Percentiles rank a stretch among this genome's conserved stretches.
phyloP scores from a whole-genome alignment of 1,139 yeast species.

The Magnusiomyces suaveolens region DNA sequence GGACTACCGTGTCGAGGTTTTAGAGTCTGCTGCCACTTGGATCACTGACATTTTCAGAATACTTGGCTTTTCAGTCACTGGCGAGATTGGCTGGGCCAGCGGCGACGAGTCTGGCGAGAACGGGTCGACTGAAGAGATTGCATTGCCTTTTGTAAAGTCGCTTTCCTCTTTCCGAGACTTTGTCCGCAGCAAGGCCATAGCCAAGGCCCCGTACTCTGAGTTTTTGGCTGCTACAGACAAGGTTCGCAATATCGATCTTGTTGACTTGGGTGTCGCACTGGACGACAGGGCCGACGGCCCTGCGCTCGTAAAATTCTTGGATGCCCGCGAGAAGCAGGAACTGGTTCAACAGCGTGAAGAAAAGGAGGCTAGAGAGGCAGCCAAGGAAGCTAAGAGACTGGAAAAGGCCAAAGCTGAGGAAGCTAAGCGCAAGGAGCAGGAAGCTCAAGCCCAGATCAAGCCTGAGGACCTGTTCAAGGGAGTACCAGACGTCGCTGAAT shows the following conservation, averaged over 20 bases:
- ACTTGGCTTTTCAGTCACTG: slow-evolving; percentile 64
- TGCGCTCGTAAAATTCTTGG: slow-evolving; percentile 74
- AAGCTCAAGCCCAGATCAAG: slow-evolving; percentile 57
- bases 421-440: slow-evolving; percentile 53
- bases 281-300: slow-evolving; percentile 81
- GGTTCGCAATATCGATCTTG: slow-evolving; percentile 53
- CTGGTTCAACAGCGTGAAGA: slow-evolving; percentile 50
- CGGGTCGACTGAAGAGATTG: slow-evolving; percentile 51
- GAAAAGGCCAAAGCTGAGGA: slow-evolving; percentile 18
- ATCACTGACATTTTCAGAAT: slow-evolving; percentile 59
- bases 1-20: slow-evolving; percentile 54
- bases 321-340: slow-evolving; percentile 56
- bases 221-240: slow-evolving; percentile 52
- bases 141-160: slow-evolving; percentile 69
- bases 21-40: slow-evolving; percentile 56
- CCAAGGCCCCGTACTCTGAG: slow-evolving; percentile 43
- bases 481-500: slow-evolving; percentile 48
- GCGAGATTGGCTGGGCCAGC: slow-evolving; percentile 71
- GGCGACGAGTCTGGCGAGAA: slow-evolving; percentile 18
- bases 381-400: slow-evolving; percentile 27
- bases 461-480: slow-evolving; percentile 66
- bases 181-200: slow-evolving; percentile 65
- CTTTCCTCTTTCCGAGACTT: slow-evolving; percentile 73
- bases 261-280: slow-evolving; percentile 67
- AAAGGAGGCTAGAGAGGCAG: slow-evolving; percentile 46